Evolutionary conservation across 2,329 filamentous ascomycete species (phyloP).

Genomic region (Fusarium sp.): DNA sequence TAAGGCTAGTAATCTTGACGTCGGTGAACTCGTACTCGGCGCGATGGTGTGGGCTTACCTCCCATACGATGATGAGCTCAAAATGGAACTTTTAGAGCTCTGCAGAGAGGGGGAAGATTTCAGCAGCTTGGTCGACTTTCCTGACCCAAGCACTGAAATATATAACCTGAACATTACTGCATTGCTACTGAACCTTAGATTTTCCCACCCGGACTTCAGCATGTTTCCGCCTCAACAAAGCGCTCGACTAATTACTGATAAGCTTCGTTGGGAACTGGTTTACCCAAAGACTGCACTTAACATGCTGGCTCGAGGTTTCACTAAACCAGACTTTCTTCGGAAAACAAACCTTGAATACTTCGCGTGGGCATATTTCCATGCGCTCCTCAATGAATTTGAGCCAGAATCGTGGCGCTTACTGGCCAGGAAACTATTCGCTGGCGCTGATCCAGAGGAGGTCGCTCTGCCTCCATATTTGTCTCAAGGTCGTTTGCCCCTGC

Average conservation of each 20-base stretch:
- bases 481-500: fast-evolving
- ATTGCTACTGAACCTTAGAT: neutral
- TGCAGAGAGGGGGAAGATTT: neutral
- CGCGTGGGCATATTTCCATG: neutral
- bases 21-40: no score
- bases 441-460: neutral
- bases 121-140: neutral
- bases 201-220: neutral
- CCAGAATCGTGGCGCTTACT: neutral
- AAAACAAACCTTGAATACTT: neutral
- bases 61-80: neutral
- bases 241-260: fast-evolving
- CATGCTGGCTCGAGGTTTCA: neutral
- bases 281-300: neutral
- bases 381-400: neutral
- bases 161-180: fast-evolving
- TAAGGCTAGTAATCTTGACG: no score
- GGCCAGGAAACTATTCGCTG: neutral
- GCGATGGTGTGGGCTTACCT: neutral
- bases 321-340: neutral
- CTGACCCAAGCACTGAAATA: fast-evolving
- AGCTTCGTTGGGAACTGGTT: neutral
- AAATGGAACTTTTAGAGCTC: neutral
- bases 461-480: fast-evolving
- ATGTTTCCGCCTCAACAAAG: neutral